Conservation (phyloP, 1,284 basidiomycete genomes). For the Cryptococcus depauperatus region DNA sequence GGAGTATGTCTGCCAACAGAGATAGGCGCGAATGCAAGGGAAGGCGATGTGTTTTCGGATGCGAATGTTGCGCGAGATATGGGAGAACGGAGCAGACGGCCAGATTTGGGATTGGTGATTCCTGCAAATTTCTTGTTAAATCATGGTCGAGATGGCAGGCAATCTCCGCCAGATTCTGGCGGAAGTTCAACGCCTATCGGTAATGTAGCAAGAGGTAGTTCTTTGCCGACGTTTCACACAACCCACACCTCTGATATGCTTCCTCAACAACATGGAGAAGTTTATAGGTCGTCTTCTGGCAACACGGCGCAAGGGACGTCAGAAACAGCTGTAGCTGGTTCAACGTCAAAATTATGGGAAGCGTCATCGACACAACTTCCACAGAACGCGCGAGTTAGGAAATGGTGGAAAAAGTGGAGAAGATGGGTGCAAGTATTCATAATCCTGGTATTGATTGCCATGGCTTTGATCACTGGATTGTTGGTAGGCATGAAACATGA, state of each 20-base stretch:
- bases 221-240: slow-evolving; percentile 2
- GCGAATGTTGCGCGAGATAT: slow-evolving; percentile 1
- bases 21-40: not conserved
- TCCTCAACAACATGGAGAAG: not conserved
- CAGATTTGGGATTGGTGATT: not conserved
- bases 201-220: not conserved
- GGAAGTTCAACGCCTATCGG: slow-evolving; percentile 1
- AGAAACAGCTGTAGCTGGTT: slow-evolving; percentile 1
- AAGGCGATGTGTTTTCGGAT: slow-evolving; percentile 10
- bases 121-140: too few species aligned
- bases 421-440: slow-evolving; percentile 25
- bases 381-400: not conserved
- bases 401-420: slow-evolving; percentile 26
- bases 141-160: not conserved
- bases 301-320: not conserved
- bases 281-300: not conserved
- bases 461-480: slow-evolving; percentile 32
- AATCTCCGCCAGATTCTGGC: not conserved
- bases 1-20: not conserved
- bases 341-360: slow-evolving; percentile 30
- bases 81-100: not conserved
- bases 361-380: slow-evolving; percentile 4
- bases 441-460: slow-evolving; percentile 16
- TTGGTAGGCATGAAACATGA: slow-evolving; percentile 23
- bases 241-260: slow-evolving; percentile 3